phyloP scores from a whole-genome alignment of 2,329 filamentous ascomycete genomes.

The Penicillium expansum region DNA sequence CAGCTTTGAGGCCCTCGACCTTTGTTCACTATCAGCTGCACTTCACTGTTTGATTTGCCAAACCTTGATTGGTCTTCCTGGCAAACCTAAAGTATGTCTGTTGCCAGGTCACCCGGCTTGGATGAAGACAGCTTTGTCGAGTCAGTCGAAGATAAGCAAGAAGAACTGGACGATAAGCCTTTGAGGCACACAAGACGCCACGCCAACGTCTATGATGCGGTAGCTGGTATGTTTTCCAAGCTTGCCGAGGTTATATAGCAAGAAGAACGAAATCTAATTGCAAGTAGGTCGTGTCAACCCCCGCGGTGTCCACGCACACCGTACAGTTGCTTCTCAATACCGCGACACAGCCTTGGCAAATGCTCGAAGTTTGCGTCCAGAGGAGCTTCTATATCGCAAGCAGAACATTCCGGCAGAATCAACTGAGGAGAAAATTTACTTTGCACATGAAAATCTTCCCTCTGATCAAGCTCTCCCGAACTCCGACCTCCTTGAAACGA shows the following conservation, averaged over 20 bases:
- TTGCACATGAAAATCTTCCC: slow-evolving; percentile 49
- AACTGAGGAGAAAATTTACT: slow-evolving; percentile 56
- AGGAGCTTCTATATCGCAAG: slow-evolving; percentile 58
- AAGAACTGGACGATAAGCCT: slow-evolving; percentile 9
- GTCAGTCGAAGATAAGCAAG: background rate
- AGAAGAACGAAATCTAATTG: slow-evolving; percentile 4
- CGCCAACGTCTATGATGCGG: slow-evolving; percentile 57
- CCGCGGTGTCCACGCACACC: slow-evolving; percentile 34
- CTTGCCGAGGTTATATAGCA: background rate
- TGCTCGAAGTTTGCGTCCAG: slow-evolving; percentile 49
- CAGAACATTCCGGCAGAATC: slow-evolving; percentile 51
- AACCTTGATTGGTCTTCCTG: slow-evolving; percentile 5
- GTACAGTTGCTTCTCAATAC: slow-evolving; percentile 27
- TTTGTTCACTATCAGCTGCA: background rate
- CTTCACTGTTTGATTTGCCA: background rate
- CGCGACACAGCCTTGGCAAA: slow-evolving; percentile 37
- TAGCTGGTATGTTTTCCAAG: slow-evolving; percentile 47
- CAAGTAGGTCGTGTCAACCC: slow-evolving; percentile 47
- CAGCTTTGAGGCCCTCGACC: background rate
- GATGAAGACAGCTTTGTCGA: background rate
- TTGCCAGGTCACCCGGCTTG: background rate
- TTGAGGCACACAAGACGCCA: slow-evolving; percentile 31
- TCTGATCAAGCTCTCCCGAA: slow-evolving; percentile 48
- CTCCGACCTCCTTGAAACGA: slow-evolving; percentile 55
- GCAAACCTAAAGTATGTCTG: slow-evolving; percentile 1